Evolutionary conservation across 2,329 filamentous ascomycete species (phyloP).

Genomic region (Biscogniauxia marginata): DNA sequence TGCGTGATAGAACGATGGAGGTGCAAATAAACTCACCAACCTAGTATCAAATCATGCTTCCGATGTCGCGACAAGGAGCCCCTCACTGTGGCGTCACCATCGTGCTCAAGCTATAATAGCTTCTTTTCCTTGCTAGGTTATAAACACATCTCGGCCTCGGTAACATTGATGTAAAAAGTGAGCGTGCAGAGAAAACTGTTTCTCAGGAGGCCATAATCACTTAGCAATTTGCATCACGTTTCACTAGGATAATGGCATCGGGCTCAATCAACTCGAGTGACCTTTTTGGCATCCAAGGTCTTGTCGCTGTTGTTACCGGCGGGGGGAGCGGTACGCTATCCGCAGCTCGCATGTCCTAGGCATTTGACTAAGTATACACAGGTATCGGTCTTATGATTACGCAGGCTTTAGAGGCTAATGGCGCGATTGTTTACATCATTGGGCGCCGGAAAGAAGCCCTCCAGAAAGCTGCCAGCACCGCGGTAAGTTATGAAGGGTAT

Average conservation of each 20-base stretch:
- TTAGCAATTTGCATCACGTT: too few relatives aligned
- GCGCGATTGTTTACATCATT: constrained; percentile 52
- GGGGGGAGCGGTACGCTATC: constrained; percentile 45
- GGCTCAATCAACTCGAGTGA: constrained; percentile 25
- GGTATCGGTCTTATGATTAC: constrained; percentile 53
- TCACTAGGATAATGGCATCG: constrained; percentile 16
- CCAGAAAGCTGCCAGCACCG: constrained; percentile 37
- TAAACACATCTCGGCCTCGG: too few relatives aligned
- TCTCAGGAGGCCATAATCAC: neutral
- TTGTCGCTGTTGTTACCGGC: constrained; percentile 56
- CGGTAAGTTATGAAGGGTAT: constrained; percentile 28
- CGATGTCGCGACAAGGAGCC: neutral
- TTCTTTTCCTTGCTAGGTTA: neutral
- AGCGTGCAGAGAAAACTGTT: neutral
- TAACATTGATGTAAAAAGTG: neutral
- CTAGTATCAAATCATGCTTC: neutral
- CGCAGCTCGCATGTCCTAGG: neutral
- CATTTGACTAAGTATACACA: constrained; percentile 20
- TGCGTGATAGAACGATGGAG: neutral
- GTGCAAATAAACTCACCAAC: too few relatives aligned
- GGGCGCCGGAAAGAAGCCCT: constrained; percentile 46
- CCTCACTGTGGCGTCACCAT: neutral
- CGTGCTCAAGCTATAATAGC: neutral
- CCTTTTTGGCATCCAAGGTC: constrained; percentile 49
- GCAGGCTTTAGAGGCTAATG: constrained; percentile 48